Percentiles rank a stretch among this genome's conserved stretches.
Conservation (phyloP, 1,139 yeast species). For the Candida tropicalis region DNA sequence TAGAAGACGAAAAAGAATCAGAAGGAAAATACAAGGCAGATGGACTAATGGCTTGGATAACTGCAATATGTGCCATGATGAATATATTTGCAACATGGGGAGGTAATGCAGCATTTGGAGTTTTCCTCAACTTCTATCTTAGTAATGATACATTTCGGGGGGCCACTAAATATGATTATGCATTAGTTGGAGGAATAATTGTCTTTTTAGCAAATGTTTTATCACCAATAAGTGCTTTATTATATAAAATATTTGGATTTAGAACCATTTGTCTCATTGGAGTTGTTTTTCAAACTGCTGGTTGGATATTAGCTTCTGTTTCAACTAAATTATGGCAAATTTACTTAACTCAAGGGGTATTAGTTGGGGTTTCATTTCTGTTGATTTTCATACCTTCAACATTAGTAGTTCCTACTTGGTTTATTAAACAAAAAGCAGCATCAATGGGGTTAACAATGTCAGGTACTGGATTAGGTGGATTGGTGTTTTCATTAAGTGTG, state of each 20-base stretch:
- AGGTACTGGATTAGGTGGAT: slow-evolving; percentile 72
- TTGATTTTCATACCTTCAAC: slow-evolving; percentile 63
- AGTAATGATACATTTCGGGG: slow-evolving; percentile 51
- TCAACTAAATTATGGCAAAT: slow-evolving; percentile 64
- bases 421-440: slow-evolving; percentile 54
- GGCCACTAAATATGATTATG: slow-evolving; percentile 61
- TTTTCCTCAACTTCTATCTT: slow-evolving; percentile 61
- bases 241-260: slow-evolving; percentile 37
- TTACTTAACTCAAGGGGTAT: slow-evolving; percentile 68
- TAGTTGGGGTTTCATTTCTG: slow-evolving; percentile 64
- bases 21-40: slow-evolving; percentile 49
- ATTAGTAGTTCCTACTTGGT: slow-evolving; percentile 64
- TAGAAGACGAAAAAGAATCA: slow-evolving; percentile 15
- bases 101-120: slow-evolving; percentile 68
- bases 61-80: slow-evolving; percentile 55
- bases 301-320: slow-evolving; percentile 66
- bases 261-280: slow-evolving; percentile 49
- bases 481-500: slow-evolving; percentile 52
- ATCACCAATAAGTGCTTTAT: slow-evolving; percentile 53
- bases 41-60: slow-evolving; percentile 73
- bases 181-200: slow-evolving; percentile 69
- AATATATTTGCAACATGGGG: slow-evolving; percentile 71
- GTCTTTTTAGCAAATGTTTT: slow-evolving; percentile 60
- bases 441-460: slow-evolving; percentile 61
- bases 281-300: slow-evolving; percentile 51